Percentiles rank a stretch among this genome's conserved stretches.
phyloP scores from a whole-genome alignment of 2,329 filamentous ascomycete species.

The Keithomyces neogunnii region DNA sequence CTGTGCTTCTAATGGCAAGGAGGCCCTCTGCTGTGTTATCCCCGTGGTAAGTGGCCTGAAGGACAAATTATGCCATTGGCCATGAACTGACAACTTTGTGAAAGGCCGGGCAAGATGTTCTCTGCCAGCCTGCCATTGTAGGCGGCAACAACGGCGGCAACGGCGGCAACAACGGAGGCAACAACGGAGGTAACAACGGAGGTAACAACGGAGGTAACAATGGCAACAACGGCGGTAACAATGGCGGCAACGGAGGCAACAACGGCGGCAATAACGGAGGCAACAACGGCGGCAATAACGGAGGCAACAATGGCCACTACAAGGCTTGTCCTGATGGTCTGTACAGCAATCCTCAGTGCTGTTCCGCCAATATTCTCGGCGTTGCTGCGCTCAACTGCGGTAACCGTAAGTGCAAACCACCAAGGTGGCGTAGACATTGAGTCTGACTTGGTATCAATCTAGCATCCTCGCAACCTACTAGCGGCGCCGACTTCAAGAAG shows the following conservation, averaged over 20 bases:
- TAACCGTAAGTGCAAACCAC: constrained; percentile 8
- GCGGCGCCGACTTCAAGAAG: constrained; percentile 3
- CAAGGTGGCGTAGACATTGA: neutral
- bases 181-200: neutral
- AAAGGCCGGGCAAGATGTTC: neutral
- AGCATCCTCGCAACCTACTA: constrained; percentile 1
- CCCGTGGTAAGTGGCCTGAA: neutral
- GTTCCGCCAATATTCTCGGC: constrained; percentile 3
- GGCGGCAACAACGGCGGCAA: neutral
- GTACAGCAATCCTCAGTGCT: constrained; percentile 5
- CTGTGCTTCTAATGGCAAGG: neutral
- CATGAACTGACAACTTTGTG: neutral
- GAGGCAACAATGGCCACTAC: neutral
- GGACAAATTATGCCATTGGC: neutral
- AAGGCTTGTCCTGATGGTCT: constrained; percentile 1
- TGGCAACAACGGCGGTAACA: neutral
- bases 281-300: neutral
- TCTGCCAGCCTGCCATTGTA: neutral
- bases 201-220: neutral
- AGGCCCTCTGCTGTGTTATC: neutral
- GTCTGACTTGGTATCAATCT: neutral
- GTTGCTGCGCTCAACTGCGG: constrained; percentile 7
- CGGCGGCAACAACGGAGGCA: neutral
- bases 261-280: neutral
- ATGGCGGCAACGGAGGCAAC: neutral